phyloP scores from a whole-genome alignment of 2,329 filamentous ascomycete genomes.

The Setomelanomma holmii region DNA sequence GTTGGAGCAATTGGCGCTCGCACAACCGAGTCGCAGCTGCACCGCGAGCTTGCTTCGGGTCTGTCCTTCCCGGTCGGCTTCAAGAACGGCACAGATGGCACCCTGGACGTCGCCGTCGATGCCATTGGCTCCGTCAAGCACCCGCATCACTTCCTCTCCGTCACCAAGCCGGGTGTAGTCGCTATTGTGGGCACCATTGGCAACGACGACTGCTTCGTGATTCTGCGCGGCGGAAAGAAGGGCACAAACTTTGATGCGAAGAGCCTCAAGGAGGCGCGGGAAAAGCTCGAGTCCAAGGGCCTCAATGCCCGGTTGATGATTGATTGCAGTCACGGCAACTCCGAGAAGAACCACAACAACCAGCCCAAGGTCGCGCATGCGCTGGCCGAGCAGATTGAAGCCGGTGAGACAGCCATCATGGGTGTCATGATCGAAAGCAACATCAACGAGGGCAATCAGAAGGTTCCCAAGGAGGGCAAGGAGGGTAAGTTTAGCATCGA shows the following conservation, averaged over 20 bases:
- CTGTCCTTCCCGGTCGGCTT: conserved; percentile 97
- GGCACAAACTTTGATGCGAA: conserved; percentile 92
- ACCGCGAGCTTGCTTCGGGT: conserved; percentile 91
- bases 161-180: conserved; percentile 94
- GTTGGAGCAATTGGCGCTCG: conserved; percentile 94
- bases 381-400: conserved; percentile 82
- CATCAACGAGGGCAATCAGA: conserved; percentile 93
- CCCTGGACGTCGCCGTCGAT: conserved; percentile 87
- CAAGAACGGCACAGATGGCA: conserved; percentile 98
- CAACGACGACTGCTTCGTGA: conserved; percentile 97
- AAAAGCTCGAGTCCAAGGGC: conserved; percentile 75
- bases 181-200: conserved; percentile 93
- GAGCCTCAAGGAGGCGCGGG: conserved; percentile 84
- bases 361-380: conserved; percentile 89
- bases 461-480: conserved; percentile 87
- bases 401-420: conserved; percentile 86
- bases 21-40: conserved; percentile 94
- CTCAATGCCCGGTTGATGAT: conserved; percentile 86
- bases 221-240: conserved; percentile 88
- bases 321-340: conserved; percentile 97
- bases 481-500: conserved; percentile 22
- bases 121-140: conserved; percentile 92
- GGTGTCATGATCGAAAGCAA: conserved; percentile 99
- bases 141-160: conserved; percentile 95
- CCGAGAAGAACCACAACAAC: conserved; percentile 94